Evolutionary conservation across 768 basidiomycete genomes (phyloP).

Genomic region (Phlegmacium glaucopus): DNA sequence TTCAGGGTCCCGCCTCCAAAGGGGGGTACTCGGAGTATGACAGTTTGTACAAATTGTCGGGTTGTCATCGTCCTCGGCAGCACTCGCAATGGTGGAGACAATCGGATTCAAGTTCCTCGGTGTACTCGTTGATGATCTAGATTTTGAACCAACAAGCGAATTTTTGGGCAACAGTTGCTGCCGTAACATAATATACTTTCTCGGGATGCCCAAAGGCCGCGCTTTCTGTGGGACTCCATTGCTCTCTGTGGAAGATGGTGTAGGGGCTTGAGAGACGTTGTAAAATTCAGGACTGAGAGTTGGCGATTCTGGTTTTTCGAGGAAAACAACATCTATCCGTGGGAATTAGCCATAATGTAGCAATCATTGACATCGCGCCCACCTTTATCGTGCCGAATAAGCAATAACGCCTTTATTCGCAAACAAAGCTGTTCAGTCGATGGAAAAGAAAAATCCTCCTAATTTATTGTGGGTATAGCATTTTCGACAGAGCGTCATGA

Average conservation of each 20-base stretch:
- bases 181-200: conserved; percentile 68
- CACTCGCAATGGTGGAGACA: conserved; percentile 28
- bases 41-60: conserved; percentile 94
- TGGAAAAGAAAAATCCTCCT: too few relatives aligned
- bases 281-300: conserved; percentile 79
- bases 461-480: too few relatives aligned
- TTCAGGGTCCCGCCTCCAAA: conserved; percentile 91
- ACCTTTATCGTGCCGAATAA: too few relatives aligned
- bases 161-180: conserved; percentile 38
- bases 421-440: too few relatives aligned
- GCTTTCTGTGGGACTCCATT: conserved; percentile 17
- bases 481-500: too few relatives aligned
- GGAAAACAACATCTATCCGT: too few relatives aligned
- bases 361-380: too few relatives aligned
- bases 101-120: conserved; percentile 45
- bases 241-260: conserved; percentile 66
- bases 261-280: conserved; percentile 65
- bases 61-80: conserved; percentile 64
- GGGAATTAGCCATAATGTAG: too few relatives aligned
- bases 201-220: conserved; percentile 27
- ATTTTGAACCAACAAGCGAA: conserved; percentile 31
- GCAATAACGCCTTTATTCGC: too few relatives aligned
- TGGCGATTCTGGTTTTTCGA: too few relatives aligned
- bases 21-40: conserved; percentile 90
- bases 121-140: conserved; percentile 62